These are phyloP conservation scores for Pseudopyrenochaeta lycopersici DNA, from an alignment of 2,329 filamentous ascomycete genomes.

Conservation along the genomic window DNA sequence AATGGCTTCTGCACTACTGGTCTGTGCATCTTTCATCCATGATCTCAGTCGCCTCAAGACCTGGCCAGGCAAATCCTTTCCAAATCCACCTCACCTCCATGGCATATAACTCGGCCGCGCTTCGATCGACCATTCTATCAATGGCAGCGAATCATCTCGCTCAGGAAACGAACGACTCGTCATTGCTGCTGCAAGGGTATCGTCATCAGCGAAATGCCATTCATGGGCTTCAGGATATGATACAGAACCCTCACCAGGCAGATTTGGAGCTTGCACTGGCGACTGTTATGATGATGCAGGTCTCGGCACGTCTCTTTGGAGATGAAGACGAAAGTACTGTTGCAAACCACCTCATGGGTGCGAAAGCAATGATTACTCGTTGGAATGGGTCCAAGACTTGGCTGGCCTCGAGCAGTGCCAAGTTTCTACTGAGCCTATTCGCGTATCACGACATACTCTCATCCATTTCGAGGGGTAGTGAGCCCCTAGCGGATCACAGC, in stretches of 20 bases:
- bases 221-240: slow-evolving; percentile 31
- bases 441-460: slow-evolving; percentile 46
- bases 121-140: slow-evolving; percentile 41
- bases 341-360: slow-evolving; percentile 41
- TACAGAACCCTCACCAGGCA: slow-evolving; percentile 29
- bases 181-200: slow-evolving; percentile 33
- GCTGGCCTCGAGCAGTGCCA: slow-evolving; percentile 27
- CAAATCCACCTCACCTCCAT: slow-evolving; percentile 40
- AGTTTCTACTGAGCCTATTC: slow-evolving; percentile 40
- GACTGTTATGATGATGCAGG: slow-evolving; percentile 46
- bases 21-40: slow-evolving; percentile 32
- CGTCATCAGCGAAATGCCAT: slow-evolving; percentile 41
- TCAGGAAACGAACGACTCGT: slow-evolving; percentile 25
- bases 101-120: slow-evolving; percentile 32
- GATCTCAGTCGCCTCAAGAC: slow-evolving; percentile 36
- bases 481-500: slow-evolving; percentile 32
- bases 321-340: slow-evolving; percentile 34
- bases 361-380: slow-evolving; percentile 41
- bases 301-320: slow-evolving; percentile 38
- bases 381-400: slow-evolving; percentile 14
- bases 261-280: slow-evolving; percentile 35
- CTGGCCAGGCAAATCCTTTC: slow-evolving; percentile 29
- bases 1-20: slow-evolving; percentile 41
- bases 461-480: slow-evolving; percentile 37
- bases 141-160: slow-evolving; percentile 44